Evolutionary conservation across 179 eudicot genomes (phyloP).

Genomic region (Silene coronaria): DNA sequence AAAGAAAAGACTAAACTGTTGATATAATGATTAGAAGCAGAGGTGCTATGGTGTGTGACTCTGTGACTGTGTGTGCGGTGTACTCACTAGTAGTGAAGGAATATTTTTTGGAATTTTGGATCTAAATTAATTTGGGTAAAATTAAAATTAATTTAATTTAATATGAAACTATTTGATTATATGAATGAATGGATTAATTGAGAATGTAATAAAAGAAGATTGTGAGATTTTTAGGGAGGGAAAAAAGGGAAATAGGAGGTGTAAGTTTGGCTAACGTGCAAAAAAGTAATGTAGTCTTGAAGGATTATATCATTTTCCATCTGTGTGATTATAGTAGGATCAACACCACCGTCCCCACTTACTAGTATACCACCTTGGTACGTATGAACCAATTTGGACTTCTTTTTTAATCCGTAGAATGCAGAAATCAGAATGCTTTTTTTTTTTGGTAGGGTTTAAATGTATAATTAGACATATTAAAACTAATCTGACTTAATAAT

Average conservation of each 20-base stretch:
- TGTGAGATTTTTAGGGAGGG: neutral
- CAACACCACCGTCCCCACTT: conserved; percentile 8
- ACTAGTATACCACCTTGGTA: neutral
- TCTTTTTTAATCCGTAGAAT: neutral
- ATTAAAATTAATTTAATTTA: neutral
- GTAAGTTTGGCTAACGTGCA: too few species aligned
- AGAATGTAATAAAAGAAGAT: neutral
- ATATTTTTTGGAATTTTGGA: neutral
- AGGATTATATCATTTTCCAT: neutral
- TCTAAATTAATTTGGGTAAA: neutral
- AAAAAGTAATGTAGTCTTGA: neutral
- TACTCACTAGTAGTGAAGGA: neutral
- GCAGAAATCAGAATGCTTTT: too few species aligned
- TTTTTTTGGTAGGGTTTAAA: too few species aligned
- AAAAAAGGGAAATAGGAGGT: neutral
- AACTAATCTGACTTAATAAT: too few species aligned
- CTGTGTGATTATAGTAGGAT: neutral
- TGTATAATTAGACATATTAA: too few species aligned
- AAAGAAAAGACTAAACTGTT: conserved; percentile 7
- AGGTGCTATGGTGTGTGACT: conserved; percentile 17
- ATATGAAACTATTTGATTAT: neutral
- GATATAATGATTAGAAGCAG: conserved; percentile 32
- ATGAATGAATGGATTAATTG: neutral
- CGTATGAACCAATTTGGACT: neutral
- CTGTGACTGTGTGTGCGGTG: neutral